Evolutionary conservation across 129 eudicot species (phyloP).

Genomic region (Saposhnikovia divaricata): DNA sequence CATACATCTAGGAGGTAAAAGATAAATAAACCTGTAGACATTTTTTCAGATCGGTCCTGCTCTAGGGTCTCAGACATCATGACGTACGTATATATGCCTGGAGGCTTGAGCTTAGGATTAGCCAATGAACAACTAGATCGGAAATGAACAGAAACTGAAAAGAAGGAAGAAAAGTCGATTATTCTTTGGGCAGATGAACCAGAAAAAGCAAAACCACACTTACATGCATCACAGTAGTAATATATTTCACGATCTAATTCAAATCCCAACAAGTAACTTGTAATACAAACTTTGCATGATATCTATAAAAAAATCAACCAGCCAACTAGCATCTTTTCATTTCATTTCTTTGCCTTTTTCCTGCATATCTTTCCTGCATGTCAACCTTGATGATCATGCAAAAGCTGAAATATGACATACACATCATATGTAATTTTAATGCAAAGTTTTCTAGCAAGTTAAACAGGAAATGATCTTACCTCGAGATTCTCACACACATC

Average conservation of each 20-base stretch:
- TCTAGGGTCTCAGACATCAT: too few species aligned
- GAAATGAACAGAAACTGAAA: not conserved
- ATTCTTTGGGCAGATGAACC: slow-evolving; percentile 1
- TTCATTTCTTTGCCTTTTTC: not conserved
- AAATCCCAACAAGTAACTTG: not conserved
- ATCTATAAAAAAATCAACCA: not conserved
- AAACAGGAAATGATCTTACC: too few species aligned
- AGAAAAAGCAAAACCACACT: not conserved
- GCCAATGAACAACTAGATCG: slow-evolving; percentile 3
- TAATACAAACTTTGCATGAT: not conserved
- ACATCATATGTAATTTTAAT: too few species aligned
- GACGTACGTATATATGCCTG: not conserved
- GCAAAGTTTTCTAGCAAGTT: too few species aligned
- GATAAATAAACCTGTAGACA: too few species aligned
- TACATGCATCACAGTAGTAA: not conserved
- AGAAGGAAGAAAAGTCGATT: not conserved
- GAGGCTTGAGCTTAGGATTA: not conserved
- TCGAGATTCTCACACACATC: too few species aligned
- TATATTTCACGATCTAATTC: not conserved
- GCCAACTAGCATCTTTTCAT: slow-evolving; percentile 2
- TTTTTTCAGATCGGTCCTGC: too few species aligned
- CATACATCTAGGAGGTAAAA: too few species aligned
- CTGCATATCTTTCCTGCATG: too few species aligned
- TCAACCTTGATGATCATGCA: too few species aligned
- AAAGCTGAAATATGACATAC: too few species aligned